Percentiles rank a stretch among this genome's conserved stretches.
Evolutionary conservation across 148 eudicot species (phyloP).

Genomic region (Cornus kousa): DNA sequence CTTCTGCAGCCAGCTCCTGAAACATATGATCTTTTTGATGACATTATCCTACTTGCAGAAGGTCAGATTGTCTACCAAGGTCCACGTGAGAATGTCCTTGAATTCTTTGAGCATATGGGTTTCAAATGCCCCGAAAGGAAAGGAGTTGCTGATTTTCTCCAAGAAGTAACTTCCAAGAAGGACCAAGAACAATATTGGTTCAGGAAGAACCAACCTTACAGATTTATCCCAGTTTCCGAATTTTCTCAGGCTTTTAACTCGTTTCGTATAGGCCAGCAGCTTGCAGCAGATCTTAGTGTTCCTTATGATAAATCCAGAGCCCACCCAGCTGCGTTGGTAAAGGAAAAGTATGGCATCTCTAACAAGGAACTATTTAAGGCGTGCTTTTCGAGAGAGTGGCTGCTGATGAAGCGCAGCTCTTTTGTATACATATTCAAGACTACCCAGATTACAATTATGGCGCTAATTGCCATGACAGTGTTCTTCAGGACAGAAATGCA

Average conservation of each 20-base stretch:
- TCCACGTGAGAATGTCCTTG: constrained; percentile 28
- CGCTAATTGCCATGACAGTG: constrained; percentile 31
- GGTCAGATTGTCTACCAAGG: constrained; percentile 41
- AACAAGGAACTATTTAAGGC: constrained; percentile 37
- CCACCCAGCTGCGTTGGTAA: constrained; percentile 38
- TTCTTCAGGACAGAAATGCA: constrained; percentile 46
- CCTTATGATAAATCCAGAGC: constrained; percentile 33
- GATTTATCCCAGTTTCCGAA: constrained; percentile 29
- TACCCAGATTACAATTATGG: constrained; percentile 34
- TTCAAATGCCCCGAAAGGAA: constrained; percentile 44
- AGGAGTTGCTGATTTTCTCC: constrained; percentile 41
- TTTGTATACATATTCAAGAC: constrained; percentile 40
- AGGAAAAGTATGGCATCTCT: constrained; percentile 35
- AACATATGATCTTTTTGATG: constrained; percentile 37
- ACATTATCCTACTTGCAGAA: constrained; percentile 31
- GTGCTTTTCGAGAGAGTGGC: constrained; percentile 39
- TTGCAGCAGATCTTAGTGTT: constrained; percentile 25
- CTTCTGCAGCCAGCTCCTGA: constrained; percentile 43
- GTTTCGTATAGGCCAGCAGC: constrained; percentile 29
- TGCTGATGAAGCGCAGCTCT: constrained; percentile 35
- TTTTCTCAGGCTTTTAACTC: constrained; percentile 27
- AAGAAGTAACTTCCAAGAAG: constrained; percentile 42
- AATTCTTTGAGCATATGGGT: constrained; percentile 32
- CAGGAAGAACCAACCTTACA: constrained; percentile 35
- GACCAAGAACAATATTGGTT: constrained; percentile 51